Base-by-base conservation (phyloP, 495 filamentous ascomycete species). In the Daldinia vernicosa region DNA sequence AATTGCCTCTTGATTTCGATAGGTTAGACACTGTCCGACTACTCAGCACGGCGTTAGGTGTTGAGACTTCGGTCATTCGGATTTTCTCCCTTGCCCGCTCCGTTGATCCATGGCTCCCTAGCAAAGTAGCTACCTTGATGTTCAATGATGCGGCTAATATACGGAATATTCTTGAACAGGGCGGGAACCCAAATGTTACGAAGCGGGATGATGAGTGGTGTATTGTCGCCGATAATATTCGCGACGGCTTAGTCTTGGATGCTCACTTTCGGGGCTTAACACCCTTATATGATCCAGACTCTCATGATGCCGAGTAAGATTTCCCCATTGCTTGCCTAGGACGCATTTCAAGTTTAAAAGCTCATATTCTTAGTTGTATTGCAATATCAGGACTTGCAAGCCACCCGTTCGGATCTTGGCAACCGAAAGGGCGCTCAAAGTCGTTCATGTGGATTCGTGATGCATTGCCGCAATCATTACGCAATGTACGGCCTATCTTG, bases 361-460 rank as follows among this genome's bases (percentile, higher is more conserved):
- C 50, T 53, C 2, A 53, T 30, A 15, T 17, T 30, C 5, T 30
- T 30, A 74, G 66, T 37, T 74, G 67, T 27, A 71, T 74, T n/a
- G 67, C 63, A 12, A 71, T 74, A 51, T 71, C 72, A n/a, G 72
- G 72, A 8, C 43, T 74, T 19, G 63, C 68, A 22, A 75, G 72
- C 19, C 72, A 75, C 22, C 69, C 72, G 1, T 69, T 75, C 32
- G 72, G 72, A 12, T 75, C 72, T 6, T 75, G 72, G 72, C 69
- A 71, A 39, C 64, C 69, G 19, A 65, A 69, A 33, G 61, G 69
- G 4, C 22, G n/a, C 17, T 60, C 71, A 27, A 75, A 67, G 39
- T 66, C 54, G 1, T 75, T 72, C 52, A 75, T 75, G 72, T 83
- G 81, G 80, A 76, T 81, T 28, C 72, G 71, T 28, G 81, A 83